Evolutionary conservation across 2,329 filamentous ascomycete species (phyloP).

Genomic region (Calonectria pseudoturangicola): DNA sequence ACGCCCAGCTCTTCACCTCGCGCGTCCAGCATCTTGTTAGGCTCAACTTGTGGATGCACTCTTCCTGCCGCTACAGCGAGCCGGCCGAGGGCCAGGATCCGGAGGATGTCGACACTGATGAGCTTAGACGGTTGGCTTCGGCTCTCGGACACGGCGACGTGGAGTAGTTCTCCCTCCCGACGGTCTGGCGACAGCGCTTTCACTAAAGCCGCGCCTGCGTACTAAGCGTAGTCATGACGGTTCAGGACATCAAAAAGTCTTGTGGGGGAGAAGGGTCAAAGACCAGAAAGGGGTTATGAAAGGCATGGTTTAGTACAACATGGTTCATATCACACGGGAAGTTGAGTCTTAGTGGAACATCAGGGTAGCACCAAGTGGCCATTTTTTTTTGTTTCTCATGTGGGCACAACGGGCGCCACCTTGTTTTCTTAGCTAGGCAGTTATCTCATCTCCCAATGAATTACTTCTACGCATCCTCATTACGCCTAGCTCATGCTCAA

Average conservation of each 20-base stretch:
- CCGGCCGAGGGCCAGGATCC: conserved; percentile 28
- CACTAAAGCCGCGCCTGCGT: conserved; percentile 34
- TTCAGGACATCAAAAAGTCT: not conserved
- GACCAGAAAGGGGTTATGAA: not conserved
- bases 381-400: conserved; percentile 8
- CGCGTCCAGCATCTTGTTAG: conserved; percentile 49
- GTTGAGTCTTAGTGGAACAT: conserved; percentile 1
- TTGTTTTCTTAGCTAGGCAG: conserved; percentile 6
- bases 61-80: conserved; percentile 58
- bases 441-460: conserved; percentile 7
- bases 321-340: conserved; percentile 1
- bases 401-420: conserved; percentile 1
- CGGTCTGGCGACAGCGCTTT: conserved; percentile 50
- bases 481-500: conserved; percentile 11
- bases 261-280: not conserved
- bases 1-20: conserved; percentile 57
- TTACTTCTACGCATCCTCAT: conserved; percentile 31
- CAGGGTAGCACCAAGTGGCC: not conserved
- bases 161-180: conserved; percentile 56
- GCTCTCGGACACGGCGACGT: conserved; percentile 48
- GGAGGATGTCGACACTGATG: conserved; percentile 54
- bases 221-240: not conserved
- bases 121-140: conserved; percentile 49
- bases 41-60: conserved; percentile 67
- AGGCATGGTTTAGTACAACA: not conserved